These are phyloP conservation scores for Exophiala bonariae DNA, from an alignment of 2,329 filamentous ascomycete genomes.

Conservation along the genomic window DNA sequence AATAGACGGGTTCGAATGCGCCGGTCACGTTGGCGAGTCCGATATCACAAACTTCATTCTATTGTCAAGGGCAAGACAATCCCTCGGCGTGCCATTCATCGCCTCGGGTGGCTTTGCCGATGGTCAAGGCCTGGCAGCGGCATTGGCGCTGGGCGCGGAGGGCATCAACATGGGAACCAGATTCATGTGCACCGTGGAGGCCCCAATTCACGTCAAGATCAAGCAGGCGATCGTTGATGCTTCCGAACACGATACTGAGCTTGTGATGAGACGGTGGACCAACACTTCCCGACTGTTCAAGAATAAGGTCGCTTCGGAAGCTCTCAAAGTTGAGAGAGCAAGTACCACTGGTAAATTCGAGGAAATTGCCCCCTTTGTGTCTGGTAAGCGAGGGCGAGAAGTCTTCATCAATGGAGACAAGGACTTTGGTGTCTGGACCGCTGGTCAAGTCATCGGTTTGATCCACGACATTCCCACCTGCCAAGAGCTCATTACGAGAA, in stretches of 20 bases:
- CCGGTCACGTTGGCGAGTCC: conserved; percentile 61
- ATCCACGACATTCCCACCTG: conserved; percentile 68
- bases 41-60: conserved; percentile 62
- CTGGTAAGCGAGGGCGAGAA: conserved; percentile 84
- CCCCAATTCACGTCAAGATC: conserved; percentile 88
- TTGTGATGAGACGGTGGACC: conserved; percentile 85
- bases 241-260: conserved; percentile 84
- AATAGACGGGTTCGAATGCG: conserved; percentile 98
- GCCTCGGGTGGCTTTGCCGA: conserved; percentile 95
- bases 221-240: conserved; percentile 89
- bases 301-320: conserved; percentile 83
- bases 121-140: conserved; percentile 87
- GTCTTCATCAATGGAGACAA: conserved; percentile 91
- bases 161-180: conserved; percentile 98
- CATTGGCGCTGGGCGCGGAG: conserved; percentile 82
- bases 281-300: conserved; percentile 87
- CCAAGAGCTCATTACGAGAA: conserved; percentile 65
- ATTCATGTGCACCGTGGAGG: conserved; percentile 95
- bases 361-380: conserved; percentile 83
- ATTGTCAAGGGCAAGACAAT: conserved; percentile 79
- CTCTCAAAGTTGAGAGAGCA: conserved; percentile 78
- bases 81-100: conserved; percentile 85
- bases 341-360: conserved; percentile 83
- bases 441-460: conserved; percentile 88
- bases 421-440: conserved; percentile 93